These are phyloP conservation scores for Linnemannia exigua DNA, from an alignment of 192 early-diverging fungal genomes.

Conservation along the genomic window DNA sequence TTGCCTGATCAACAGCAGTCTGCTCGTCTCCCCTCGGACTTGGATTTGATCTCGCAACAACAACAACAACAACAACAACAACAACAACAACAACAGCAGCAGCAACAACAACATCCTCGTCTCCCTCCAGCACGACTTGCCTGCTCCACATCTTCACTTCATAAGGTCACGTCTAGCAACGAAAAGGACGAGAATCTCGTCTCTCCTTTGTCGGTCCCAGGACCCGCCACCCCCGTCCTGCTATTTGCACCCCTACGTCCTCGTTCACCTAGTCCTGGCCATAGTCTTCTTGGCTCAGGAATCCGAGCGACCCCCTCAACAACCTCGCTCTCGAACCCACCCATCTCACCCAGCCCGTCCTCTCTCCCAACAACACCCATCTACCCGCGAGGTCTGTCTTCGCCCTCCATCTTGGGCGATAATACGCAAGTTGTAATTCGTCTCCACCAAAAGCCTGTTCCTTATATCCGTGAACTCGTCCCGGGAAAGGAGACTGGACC, in stretches of 20 bases:
- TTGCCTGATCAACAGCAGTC: not conserved
- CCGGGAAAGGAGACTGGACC: constrained; percentile 16
- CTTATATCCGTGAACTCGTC: constrained; percentile 43
- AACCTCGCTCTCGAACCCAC: not conserved
- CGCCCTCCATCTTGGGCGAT: not conserved
- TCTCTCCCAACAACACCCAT: constrained; percentile 9
- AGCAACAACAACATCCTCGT: constrained; percentile 1
- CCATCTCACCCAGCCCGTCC: not conserved
- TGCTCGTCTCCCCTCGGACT: constrained; percentile 7
- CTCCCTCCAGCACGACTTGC: not conserved
- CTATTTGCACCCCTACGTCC: constrained; percentile 5
- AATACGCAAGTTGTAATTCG: constrained; percentile 1
- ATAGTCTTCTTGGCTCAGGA: no score
- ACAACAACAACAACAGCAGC: constrained; percentile 1
- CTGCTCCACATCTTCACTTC: not conserved
- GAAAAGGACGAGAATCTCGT: not conserved
- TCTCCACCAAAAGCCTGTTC: constrained; percentile 19
- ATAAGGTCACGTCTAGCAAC: not conserved
- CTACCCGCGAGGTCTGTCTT: constrained; percentile 23
- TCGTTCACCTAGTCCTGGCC: not conserved
- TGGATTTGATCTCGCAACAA: constrained; percentile 5
- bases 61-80: constrained; percentile 17
- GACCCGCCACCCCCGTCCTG: not conserved
- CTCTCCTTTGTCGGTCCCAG: not conserved
- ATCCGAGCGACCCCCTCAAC: not conserved